These are phyloP conservation scores for Capsicum rhomboideum DNA, from an alignment of 257 asterid genomes.

Conservation along the genomic window DNA sequence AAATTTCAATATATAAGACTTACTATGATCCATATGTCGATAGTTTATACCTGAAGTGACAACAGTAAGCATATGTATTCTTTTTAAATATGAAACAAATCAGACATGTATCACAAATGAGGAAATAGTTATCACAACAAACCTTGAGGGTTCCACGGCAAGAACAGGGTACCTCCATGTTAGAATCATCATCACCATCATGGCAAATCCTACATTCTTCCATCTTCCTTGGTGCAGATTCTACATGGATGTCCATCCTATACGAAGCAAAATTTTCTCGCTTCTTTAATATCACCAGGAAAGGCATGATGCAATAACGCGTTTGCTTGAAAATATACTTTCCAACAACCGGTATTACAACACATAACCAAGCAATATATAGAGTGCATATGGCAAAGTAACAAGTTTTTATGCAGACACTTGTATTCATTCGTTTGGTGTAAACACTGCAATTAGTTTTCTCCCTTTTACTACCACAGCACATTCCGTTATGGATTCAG, in stretches of 20 bases:
- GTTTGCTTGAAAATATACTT: not conserved
- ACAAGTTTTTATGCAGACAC: not conserved
- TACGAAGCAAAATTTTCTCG: slow-evolving; percentile 19
- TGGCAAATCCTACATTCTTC: slow-evolving; percentile 89
- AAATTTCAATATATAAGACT: not conserved
- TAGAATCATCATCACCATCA: slow-evolving; percentile 66
- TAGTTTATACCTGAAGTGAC: not conserved
- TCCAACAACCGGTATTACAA: not conserved
- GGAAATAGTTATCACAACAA: not conserved
- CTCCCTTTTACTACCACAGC: slow-evolving; percentile 21
- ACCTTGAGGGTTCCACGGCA: slow-evolving; percentile 95
- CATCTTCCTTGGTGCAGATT: slow-evolving; percentile 25
- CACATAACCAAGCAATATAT: not conserved
- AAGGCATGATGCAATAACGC: slow-evolving; percentile 11
- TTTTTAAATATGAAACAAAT: not conserved
- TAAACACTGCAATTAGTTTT: not conserved
- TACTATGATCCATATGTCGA: not conserved
- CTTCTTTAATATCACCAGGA: slow-evolving; percentile 13
- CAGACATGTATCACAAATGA: not conserved
- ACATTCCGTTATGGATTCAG: slow-evolving; percentile 43
- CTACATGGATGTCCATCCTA: slow-evolving; percentile 47
- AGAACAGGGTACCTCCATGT: slow-evolving; percentile 83
- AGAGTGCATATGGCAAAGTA: not conserved
- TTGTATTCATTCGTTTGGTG: not conserved
- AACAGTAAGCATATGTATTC: not conserved